Percentiles rank a stretch among this genome's conserved stretches.
phyloP scores from a whole-genome alignment of 75 land plant genomes.

The Adiantum capillusveneris region DNA sequence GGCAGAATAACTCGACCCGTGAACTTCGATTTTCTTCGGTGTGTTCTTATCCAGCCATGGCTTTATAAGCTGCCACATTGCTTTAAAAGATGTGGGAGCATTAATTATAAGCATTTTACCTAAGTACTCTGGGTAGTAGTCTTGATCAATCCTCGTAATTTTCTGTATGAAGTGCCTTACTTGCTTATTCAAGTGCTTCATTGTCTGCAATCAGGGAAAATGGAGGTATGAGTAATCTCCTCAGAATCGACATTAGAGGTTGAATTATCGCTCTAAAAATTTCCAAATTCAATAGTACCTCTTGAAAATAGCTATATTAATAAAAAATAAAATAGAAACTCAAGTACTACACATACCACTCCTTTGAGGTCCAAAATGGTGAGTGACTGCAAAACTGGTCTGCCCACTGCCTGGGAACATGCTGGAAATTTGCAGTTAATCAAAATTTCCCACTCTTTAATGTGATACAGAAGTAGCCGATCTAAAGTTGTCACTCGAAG shows the following conservation, averaged over 20 bases:
- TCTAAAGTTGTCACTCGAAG: conserved; percentile 27
- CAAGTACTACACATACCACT: conserved; percentile 19
- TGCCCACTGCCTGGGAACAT: conserved; percentile 33
- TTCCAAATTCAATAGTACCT: background rate
- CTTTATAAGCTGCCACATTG: conserved; percentile 42
- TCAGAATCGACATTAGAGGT: no score
- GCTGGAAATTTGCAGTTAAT: conserved; percentile 37
- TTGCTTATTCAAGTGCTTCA: conserved; percentile 44
- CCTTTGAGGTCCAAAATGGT: conserved; percentile 39
- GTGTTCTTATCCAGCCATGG: conserved; percentile 44
- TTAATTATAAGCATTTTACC: conserved; percentile 39
- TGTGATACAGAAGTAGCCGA: conserved; percentile 29
- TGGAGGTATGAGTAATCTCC: no score
- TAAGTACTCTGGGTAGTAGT: conserved; percentile 34
- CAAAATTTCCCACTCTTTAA: conserved; percentile 34
- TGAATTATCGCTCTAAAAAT: no score
- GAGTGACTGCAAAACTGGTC: conserved; percentile 18
- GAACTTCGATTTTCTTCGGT: conserved; percentile 38
- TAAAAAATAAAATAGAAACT: background rate
- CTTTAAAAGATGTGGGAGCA: conserved; percentile 37
- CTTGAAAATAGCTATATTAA: background rate
- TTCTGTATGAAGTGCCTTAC: conserved; percentile 40
- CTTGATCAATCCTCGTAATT: conserved; percentile 34
- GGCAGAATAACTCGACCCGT: conserved; percentile 27
- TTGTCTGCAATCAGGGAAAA: conserved; percentile 21